These are phyloP conservation scores for Bryoerythrophyllum caledonicum DNA, from an alignment of 225 moss, liverwort and hornwort genomes.

Conservation along the genomic window DNA sequence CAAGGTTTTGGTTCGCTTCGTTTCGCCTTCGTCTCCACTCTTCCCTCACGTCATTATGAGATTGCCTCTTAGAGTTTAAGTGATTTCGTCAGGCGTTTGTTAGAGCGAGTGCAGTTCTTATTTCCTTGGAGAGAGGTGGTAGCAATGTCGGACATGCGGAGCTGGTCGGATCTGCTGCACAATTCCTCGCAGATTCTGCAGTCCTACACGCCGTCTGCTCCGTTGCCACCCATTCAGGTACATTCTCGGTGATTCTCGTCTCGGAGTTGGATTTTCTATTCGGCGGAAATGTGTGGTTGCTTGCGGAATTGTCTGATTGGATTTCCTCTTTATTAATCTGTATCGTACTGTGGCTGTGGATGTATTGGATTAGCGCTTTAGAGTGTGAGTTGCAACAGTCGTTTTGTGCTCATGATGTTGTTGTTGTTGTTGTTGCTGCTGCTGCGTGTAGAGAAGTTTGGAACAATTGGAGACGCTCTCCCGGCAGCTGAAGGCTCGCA, in stretches of 20 bases:
- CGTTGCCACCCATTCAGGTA: constrained; percentile 84
- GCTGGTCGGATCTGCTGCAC: constrained; percentile 82
- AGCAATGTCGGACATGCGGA: constrained; percentile 81
- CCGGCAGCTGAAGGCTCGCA: constrained; percentile 64
- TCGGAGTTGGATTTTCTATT: not conserved
- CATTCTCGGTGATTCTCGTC: not conserved
- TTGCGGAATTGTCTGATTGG: not conserved
- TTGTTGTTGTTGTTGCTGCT: constrained; percentile 19
- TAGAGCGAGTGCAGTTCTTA: not conserved
- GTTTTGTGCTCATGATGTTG: constrained; percentile 7
- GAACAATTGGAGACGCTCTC: constrained; percentile 70
- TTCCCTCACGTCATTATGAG: not conserved
- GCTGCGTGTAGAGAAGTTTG: constrained; percentile 60
- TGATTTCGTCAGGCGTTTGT: not conserved
- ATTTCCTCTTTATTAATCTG: not conserved
- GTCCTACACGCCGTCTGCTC: constrained; percentile 71
- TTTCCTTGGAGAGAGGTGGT: constrained; percentile 5
- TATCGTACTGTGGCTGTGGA: not conserved
- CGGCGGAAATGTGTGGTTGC: no score
- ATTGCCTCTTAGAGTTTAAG: not conserved
- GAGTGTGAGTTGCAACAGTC: not conserved
- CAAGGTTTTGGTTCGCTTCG: no score
- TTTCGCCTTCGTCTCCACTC: no score
- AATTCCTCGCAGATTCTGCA: constrained; percentile 85
- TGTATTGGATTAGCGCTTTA: not conserved